Evolutionary conservation across 2,329 filamentous ascomycete genomes (phyloP).

Genomic region (Cladosporium sp.): DNA sequence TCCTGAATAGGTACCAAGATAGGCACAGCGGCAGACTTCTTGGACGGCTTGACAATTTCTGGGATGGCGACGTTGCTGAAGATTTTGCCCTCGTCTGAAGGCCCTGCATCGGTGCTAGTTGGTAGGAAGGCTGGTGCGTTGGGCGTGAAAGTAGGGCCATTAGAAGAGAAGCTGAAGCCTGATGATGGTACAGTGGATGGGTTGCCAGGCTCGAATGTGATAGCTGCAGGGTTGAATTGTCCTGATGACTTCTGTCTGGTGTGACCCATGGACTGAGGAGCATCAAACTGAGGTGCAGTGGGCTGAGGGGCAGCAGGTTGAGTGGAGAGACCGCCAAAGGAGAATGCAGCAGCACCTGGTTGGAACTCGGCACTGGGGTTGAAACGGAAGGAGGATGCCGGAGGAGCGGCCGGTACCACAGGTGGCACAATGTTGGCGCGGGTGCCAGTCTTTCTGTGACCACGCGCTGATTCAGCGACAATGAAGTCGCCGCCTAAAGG

Average conservation of each 20-base stretch:
- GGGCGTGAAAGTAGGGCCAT: conserved; percentile 34
- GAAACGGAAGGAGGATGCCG: conserved; percentile 23
- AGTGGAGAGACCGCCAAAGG: conserved; percentile 36
- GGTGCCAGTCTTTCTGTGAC: conserved; percentile 48
- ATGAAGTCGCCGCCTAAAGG: conserved; percentile 27
- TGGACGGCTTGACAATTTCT: conserved; percentile 65
- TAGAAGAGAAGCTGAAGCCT: conserved; percentile 42
- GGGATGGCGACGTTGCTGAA: conserved; percentile 58
- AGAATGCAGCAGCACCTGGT: conserved; percentile 9
- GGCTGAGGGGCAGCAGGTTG: conserved; percentile 46
- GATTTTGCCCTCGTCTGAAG: conserved; percentile 35
- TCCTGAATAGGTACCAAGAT: conserved; percentile 60
- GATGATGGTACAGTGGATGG: conserved; percentile 30
- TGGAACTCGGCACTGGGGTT: conserved; percentile 43
- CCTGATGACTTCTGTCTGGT: conserved; percentile 34
- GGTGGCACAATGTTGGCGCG: conserved; percentile 81
- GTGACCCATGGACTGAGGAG: conserved; percentile 22
- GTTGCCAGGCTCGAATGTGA: conserved; percentile 41
- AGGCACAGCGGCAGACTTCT: conserved; percentile 80
- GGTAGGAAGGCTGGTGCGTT: conserved; percentile 31
- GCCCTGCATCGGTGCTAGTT: conserved; percentile 42
- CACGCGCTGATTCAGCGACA: conserved; percentile 74
- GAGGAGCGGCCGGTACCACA: background rate
- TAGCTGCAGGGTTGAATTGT: conserved; percentile 62
- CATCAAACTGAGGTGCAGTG: background rate